Base-by-base conservation (phyloP, 768 basidiomycete genomes). In the Phanerochaete sordida region DNA sequence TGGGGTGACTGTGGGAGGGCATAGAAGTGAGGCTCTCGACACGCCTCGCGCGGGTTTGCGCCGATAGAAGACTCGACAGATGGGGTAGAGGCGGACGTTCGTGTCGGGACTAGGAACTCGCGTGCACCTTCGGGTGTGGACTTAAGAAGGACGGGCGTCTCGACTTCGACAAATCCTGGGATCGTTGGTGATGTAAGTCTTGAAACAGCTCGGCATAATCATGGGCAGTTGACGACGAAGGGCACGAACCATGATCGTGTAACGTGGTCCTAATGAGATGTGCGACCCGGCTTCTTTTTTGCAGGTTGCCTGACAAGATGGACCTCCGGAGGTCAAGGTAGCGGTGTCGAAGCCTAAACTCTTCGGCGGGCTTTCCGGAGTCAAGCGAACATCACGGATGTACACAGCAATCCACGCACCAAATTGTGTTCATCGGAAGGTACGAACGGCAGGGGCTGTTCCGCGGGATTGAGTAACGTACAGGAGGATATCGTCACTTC, bases 101-200 rank as follows among this genome's bases (percentile, higher is more conserved):
- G 88, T 26, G 86, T 84, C 52, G 94, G 94, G 47, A 97, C 94
- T 39, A 97, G 82, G 69, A 91, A 98, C 72, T 98, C 95, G 65
- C 95, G 82, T 0, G 95, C 95, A 48, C 95, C 95, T 76, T 98
- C 95, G 23, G 94, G 93, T 1, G 94, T 90, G 8, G 95, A 96
- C 70, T 90, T 87, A 28, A 98, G 81, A 23, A 98, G 81, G 56
- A 94, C 80, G 27, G 95, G 95, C 0, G 95, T 98, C 73, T 98
- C 95, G 31, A 98, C 91, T 72, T 97, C 95, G 56, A 86, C 79
- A 73, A 98, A 98, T 67, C 83, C 95, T 97, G 57, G 66, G 66
- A 60, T 48, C 50, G 51, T 65, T 59, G 58, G 46, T 37, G 58
- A 61, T 60, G 55, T 28, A 47, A 45, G 45, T 30, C 7, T 27